Evolutionary conservation across 768 basidiomycete genomes (phyloP), one percentile per base, ranked within the genome.

Genomic region (Crucibulum laeve): DNA sequence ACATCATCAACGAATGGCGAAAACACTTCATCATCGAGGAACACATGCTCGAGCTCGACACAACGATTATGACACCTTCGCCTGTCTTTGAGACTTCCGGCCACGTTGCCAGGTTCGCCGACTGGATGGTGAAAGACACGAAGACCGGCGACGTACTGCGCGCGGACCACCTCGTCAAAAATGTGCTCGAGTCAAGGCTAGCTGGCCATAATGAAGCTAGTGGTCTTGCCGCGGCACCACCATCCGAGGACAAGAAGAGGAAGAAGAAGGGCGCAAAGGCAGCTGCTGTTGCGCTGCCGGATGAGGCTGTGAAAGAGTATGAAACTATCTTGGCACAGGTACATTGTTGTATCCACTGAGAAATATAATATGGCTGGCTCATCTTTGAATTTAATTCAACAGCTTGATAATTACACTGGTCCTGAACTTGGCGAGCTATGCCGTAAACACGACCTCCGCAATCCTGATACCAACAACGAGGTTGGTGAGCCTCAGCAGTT

Each of bases 1-100:
- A 98, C 74, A 91, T 99, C 68, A 85, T 97, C 60, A 71, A 87
- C 0, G 90, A 90, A 75, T 98, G 95, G 96, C 78, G 95, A 43
- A 87, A 87, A 60, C 96, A 98, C 69, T 98, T 98, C 59, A 98
- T 99, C 72, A 76, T 98, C 58, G 91, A 98, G 56, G 95, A 99
- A 57, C 80, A 89, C 67, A 99, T 98, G 96, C 83, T 95, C 54
- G 95, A 98, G 65, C 81, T 98, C 51, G 95, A 98, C 58, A 97
- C 94, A 19, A 97, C 96, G 28, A 85, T 96, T 68, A 96, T 98
- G 85, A 98, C 95, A 0, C 87, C 95, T 13, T 79, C 89, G 2
- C 72, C 92, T 10, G 94, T 98, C 7, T 94, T 98, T 59, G 94
- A 96, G 64, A 84, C 95, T 0, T 97, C 93, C 25, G 94, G 96